phyloP scores from a whole-genome alignment of 2,329 filamentous ascomycete species.

The Colletotrichum agaves region DNA sequence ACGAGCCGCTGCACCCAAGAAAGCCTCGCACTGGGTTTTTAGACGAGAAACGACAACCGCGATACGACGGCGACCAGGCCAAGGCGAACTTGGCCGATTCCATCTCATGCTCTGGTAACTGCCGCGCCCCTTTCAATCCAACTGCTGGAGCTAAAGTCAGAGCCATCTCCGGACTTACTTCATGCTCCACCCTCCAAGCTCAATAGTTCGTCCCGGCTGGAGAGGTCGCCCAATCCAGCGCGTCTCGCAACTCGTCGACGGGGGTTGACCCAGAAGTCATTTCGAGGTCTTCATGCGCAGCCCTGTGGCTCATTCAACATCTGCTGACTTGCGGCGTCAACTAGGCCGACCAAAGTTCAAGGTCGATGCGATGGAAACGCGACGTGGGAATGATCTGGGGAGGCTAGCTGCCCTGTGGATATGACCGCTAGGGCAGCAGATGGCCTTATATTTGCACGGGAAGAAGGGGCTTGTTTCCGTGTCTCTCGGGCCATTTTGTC shows the following conservation, averaged over 20 bases:
- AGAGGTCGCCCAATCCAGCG: conserved; percentile 21
- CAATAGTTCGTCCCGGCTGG: conserved; percentile 36
- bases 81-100: conserved; percentile 2
- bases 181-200: conserved; percentile 30
- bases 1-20: neutral
- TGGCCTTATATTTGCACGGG: conserved; percentile 26
- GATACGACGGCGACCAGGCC: conserved; percentile 8
- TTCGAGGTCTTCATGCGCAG: conserved; percentile 33
- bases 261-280: conserved; percentile 35
- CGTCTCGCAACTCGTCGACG: conserved; percentile 14
- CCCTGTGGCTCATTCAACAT: conserved; percentile 31
- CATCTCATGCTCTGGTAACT: neutral
- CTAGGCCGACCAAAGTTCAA: neutral
- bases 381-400: conserved; percentile 2
- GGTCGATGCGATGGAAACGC: conserved; percentile 19
- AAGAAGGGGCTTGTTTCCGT: conserved; percentile 18
- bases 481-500: conserved; percentile 19
- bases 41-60: neutral
- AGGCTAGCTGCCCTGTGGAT: conserved; percentile 29
- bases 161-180: conserved; percentile 24
- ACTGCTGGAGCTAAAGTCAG: neutral
- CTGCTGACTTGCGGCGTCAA: conserved; percentile 26
- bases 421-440: conserved; percentile 7
- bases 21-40: conserved; percentile 9
- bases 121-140: conserved; percentile 13